Conservation (phyloP, 345 rosid species). For the Hypericum perforatum region DNA sequence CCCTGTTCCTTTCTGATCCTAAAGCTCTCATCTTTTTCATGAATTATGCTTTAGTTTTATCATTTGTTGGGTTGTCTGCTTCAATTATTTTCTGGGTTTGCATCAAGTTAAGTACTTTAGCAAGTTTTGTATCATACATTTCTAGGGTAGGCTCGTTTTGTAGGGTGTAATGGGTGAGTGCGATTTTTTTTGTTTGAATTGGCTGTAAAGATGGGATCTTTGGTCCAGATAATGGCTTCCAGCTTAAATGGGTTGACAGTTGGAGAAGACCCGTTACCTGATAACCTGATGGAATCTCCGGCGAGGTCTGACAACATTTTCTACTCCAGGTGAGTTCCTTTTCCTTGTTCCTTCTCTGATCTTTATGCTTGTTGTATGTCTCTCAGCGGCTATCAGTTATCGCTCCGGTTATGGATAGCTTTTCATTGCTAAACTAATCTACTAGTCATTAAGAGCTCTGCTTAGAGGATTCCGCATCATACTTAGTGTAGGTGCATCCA, state of each 20-base stretch:
- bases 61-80: neutral
- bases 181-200: neutral
- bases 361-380: neutral
- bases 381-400: no score
- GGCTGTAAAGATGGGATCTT: neutral
- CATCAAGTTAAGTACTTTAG: no score
- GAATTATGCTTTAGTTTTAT: neutral
- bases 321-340: constrained; percentile 29
- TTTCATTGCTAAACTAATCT: no score
- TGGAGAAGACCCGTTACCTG: constrained; percentile 78
- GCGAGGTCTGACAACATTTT: constrained; percentile 51
- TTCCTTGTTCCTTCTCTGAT: neutral
- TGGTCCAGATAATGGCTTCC: constrained; percentile 81
- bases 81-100: no score
- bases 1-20: neutral
- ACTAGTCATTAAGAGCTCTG: no score
- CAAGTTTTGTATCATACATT: no score
- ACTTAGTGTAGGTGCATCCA: no score
- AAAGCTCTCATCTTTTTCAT: neutral
- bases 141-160: no score
- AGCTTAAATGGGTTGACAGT: constrained; percentile 90
- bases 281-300: constrained; percentile 77
- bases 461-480: no score
- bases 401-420: no score
- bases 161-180: neutral